Evolutionary conservation across 768 basidiomycete genomes (phyloP), one percentile per base, ranked within the genome.

Genomic region (Artomyces pyxidatus): DNA sequence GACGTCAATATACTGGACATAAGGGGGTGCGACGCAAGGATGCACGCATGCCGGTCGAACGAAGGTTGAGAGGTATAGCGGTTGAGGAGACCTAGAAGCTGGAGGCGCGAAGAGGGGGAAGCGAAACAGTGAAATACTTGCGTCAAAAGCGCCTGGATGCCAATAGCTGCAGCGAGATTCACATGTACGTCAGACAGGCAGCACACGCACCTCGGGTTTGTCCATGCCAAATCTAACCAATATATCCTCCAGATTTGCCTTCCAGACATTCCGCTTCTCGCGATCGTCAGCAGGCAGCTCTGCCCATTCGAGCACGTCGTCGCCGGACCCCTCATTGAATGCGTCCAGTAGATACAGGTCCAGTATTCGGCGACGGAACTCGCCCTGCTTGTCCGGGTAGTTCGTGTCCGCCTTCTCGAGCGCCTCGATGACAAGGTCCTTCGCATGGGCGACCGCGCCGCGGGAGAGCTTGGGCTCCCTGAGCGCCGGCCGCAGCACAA

Each of bases 301-400:
- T 12, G 81, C 81, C 79, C 83, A 84, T 58, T 90, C 88, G 29
- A 91, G 60, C 26, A 81, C 72, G 60, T 91, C 88, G 38, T 78
- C 74, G 3, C 78, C 79, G 3, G 85, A 88, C 19, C 75, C 76
- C 59, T 88, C 87, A 59, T 85, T 84, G 61, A 76, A 81, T 28
- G 81, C 83, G 60, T 89, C 86, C 46, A 88, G 68, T 16, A 92
- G 71, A 60, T 88, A 89, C 16, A 87, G 71, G 49, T 89, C 85
- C 59, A 91, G 64, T 28, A 92, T 64, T 25, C 77, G 74, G 44
- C 80, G 70, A 50, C 85, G 72, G 60, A 91, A 90, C 45, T 80
- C 80, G 23, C 69, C 66, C 16, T 83, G 71, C 64, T 77, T 80
- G 43, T 77, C 76, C 10, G 64, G 63, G 54, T 68, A 56, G 45